phyloP scores from a whole-genome alignment of 2,329 filamentous ascomycete species.

The Cladophialophora immunda region DNA sequence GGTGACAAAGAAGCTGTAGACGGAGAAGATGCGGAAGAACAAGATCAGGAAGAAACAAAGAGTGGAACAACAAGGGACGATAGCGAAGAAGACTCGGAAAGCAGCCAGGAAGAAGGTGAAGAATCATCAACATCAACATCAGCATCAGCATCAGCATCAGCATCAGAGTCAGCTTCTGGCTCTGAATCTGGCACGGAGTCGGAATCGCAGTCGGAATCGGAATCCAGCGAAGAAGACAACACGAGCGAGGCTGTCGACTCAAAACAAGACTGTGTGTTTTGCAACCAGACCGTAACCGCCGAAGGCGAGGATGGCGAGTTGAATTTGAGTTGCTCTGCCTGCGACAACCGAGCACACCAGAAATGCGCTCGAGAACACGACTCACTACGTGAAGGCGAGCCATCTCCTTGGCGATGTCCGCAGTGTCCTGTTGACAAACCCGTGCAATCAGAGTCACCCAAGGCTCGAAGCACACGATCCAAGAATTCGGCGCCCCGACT shows the following conservation, averaged over 20 bases:
- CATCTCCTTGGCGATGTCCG: constrained; percentile 39
- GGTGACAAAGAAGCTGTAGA: constrained; percentile 4
- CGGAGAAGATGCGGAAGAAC: constrained; percentile 41
- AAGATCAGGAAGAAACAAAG: constrained; percentile 56
- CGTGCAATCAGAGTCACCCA: constrained; percentile 54
- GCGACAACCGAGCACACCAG: constrained; percentile 86
- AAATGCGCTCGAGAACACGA: constrained; percentile 83
- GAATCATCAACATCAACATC: constrained; percentile 20
- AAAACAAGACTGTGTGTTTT: constrained; percentile 68
- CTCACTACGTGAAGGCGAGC: constrained; percentile 60
- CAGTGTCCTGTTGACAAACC: constrained; percentile 55
- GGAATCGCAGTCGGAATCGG: constrained; percentile 22
- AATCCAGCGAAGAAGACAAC: constrained; percentile 30
- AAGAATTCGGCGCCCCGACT: constrained; percentile 71
- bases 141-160: constrained; percentile 9
- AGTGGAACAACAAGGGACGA: constrained; percentile 42
- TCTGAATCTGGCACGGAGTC: constrained; percentile 17
- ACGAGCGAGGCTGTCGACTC: constrained; percentile 31
- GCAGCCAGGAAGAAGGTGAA: constrained; percentile 16
- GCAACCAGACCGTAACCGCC: constrained; percentile 74
- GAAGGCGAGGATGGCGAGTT: constrained; percentile 78
- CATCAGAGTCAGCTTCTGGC: background rate
- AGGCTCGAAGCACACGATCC: constrained; percentile 52
- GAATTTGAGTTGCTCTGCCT: constrained; percentile 78
- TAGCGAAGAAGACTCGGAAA: constrained; percentile 21